These are phyloP conservation scores for Lactarius pseudohatsudake DNA, from an alignment of 768 basidiomycete species.

Conservation along the genomic window DNA sequence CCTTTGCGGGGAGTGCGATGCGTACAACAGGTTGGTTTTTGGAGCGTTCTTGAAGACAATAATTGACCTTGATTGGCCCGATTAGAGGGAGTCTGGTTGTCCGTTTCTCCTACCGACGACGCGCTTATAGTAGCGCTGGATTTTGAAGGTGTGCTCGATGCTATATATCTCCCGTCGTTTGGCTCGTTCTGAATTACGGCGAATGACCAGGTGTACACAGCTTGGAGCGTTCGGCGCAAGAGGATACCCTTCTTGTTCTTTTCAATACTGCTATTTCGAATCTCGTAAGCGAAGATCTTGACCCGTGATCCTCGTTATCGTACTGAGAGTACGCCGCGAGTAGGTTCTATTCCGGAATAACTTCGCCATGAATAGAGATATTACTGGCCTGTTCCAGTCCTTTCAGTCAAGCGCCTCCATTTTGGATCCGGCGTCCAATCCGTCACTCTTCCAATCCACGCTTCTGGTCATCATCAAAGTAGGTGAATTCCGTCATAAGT, in stretches of 20 bases:
- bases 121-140: slow-evolving; percentile 58
- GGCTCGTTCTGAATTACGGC: neutral
- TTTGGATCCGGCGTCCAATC: slow-evolving; percentile 59
- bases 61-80: neutral
- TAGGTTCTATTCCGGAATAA: slow-evolving; percentile 68
- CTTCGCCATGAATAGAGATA: slow-evolving; percentile 60
- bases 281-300: slow-evolving; percentile 39
- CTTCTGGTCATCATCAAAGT: slow-evolving; percentile 69
- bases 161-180: too few relatives aligned
- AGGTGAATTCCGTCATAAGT: neutral
- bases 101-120: slow-evolving; percentile 59
- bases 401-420: slow-evolving; percentile 59
- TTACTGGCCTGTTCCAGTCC: slow-evolving; percentile 59
- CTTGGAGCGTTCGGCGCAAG: slow-evolving; percentile 62
- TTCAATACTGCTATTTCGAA: slow-evolving; percentile 69
- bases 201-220: slow-evolving; percentile 52
- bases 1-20: slow-evolving; percentile 67
- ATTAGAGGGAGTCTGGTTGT: slow-evolving; percentile 64
- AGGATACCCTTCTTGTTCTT: slow-evolving; percentile 60
- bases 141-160: slow-evolving; percentile 50
- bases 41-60: neutral
- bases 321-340: neutral
- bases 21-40: slow-evolving; percentile 46
- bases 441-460: slow-evolving; percentile 57
- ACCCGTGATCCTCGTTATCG: neutral